Evolutionary conservation across 352 stramenopile genomes (phyloP).

Genomic region (Halophytophthora batemanensis): DNA sequence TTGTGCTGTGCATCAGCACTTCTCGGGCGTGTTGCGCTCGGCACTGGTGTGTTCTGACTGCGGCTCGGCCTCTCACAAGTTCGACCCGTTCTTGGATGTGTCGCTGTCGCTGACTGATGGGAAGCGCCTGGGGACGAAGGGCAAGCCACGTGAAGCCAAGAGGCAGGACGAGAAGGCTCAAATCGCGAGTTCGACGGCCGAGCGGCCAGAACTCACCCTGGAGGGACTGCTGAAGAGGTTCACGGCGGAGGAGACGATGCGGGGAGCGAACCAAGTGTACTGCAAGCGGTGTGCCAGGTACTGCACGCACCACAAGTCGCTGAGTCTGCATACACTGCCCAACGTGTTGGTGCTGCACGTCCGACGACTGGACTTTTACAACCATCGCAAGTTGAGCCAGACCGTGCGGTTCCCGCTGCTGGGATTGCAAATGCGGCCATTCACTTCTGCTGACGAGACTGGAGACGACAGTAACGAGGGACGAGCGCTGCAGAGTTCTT

Average conservation of each 20-base stretch:
- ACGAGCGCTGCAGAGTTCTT: not conserved
- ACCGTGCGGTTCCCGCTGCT: slow-evolving; percentile 52
- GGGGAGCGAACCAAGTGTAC: slow-evolving; percentile 63
- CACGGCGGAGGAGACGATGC: slow-evolving; percentile 50
- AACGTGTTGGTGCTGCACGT: slow-evolving; percentile 78
- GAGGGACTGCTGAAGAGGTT: slow-evolving; percentile 42
- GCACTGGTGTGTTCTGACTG: slow-evolving; percentile 59
- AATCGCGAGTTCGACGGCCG: not conserved
- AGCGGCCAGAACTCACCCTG: slow-evolving; percentile 20
- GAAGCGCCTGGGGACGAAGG: slow-evolving; percentile 3
- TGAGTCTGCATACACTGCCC: slow-evolving; percentile 56
- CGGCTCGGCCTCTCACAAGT: slow-evolving; percentile 46
- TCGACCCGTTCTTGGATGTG: slow-evolving; percentile 72
- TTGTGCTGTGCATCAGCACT: slow-evolving; percentile 70
- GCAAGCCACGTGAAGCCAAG: not conserved
- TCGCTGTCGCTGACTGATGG: slow-evolving; percentile 51
- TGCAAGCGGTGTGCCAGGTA: slow-evolving; percentile 55
- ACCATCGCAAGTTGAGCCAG: slow-evolving; percentile 51
- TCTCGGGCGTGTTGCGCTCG: slow-evolving; percentile 59
- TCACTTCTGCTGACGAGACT: slow-evolving; percentile 15
- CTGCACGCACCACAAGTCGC: slow-evolving; percentile 54
- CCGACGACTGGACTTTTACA: slow-evolving; percentile 68
- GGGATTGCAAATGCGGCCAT: slow-evolving; percentile 38
- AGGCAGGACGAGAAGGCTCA: not conserved
- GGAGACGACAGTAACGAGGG: slow-evolving; percentile 16